Conservation (phyloP, 805 yeast genomes). For the Schwanniomyces yamadae region DNA sequence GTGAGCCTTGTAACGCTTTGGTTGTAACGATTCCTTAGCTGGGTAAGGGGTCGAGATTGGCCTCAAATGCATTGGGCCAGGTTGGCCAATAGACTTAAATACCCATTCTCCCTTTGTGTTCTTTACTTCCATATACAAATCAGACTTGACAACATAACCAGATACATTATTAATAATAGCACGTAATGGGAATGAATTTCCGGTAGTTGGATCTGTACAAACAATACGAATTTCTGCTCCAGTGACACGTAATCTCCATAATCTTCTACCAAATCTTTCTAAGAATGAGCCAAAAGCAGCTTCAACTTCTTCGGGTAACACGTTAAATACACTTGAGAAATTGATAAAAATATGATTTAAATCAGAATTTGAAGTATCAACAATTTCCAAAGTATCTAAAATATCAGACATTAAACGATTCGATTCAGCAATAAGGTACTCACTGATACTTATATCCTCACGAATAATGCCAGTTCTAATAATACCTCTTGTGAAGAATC, state of each 20-base stretch:
- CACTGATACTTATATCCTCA: conserved; percentile 89
- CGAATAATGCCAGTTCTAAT: conserved; percentile 93
- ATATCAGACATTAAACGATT: conserved; percentile 95
- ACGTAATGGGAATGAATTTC: conserved; percentile 91
- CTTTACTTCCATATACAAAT: conserved; percentile 90
- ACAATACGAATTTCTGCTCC: conserved; percentile 97
- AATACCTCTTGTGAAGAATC: conserved; percentile 96
- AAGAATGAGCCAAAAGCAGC: conserved; percentile 97
- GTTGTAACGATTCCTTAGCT: conserved; percentile 96
- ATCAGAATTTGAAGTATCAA: conserved; percentile 93
- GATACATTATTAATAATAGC: conserved; percentile 95
- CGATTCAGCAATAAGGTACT: conserved; percentile 93
- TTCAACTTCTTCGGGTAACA: conserved; percentile 93
- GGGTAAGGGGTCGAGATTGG: conserved; percentile 96
- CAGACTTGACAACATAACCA: conserved; percentile 96
- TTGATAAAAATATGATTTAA: conserved; percentile 96
- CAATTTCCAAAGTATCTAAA: conserved; percentile 89
- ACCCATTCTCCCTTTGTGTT: conserved; percentile 95
- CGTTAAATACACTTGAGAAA: conserved; percentile 92
- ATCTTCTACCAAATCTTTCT: conserved; percentile 94
- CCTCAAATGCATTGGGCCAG: conserved; percentile 97
- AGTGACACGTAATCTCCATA: conserved; percentile 95
- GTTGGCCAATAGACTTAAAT: conserved; percentile 89
- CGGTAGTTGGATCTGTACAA: conserved; percentile 85
- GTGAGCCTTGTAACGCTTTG: conserved; percentile 98